These are phyloP conservation scores for Colletotrichum abscissum DNA, from an alignment of 2,329 filamentous ascomycete genomes.

Conservation along the genomic window DNA sequence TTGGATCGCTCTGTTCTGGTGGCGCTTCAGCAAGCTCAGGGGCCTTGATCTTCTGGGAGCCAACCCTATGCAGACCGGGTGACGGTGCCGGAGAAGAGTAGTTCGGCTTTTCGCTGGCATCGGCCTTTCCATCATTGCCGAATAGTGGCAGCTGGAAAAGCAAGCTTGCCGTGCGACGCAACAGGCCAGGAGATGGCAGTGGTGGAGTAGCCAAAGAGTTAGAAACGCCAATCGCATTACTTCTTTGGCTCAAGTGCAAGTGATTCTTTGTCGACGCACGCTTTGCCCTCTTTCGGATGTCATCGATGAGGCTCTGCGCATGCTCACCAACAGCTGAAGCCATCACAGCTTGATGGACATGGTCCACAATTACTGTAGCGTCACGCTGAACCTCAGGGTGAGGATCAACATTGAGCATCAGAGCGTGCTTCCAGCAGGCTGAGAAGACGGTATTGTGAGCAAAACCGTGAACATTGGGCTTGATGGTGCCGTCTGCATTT, in stretches of 20 bases:
- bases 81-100: constrained; percentile 39
- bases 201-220: constrained; percentile 51
- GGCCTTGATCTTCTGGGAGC: constrained; percentile 53
- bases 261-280: constrained; percentile 58
- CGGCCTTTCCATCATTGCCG: constrained; percentile 57
- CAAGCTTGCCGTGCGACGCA: constrained; percentile 73
- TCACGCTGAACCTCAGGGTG: constrained; percentile 92
- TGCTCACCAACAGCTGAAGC: constrained; percentile 79
- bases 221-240: constrained; percentile 51
- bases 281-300: constrained; percentile 69
- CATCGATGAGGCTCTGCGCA: constrained; percentile 79
- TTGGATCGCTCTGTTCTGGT: constrained; percentile 80
- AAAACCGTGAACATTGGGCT: constrained; percentile 66
- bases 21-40: constrained; percentile 62
- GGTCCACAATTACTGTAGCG: constrained; percentile 87
- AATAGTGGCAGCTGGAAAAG: constrained; percentile 69
- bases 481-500: constrained; percentile 68
- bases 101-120: constrained; percentile 23
- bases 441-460: constrained; percentile 93
- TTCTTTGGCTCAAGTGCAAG: constrained; percentile 55
- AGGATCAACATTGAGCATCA: constrained; percentile 92
- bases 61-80: constrained; percentile 49
- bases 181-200: constrained; percentile 65
- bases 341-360: constrained; percentile 81
- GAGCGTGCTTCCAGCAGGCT: constrained; percentile 91